Base-by-base conservation (phyloP, 208 protist species). In the Trypanosoma brucei region DNA sequence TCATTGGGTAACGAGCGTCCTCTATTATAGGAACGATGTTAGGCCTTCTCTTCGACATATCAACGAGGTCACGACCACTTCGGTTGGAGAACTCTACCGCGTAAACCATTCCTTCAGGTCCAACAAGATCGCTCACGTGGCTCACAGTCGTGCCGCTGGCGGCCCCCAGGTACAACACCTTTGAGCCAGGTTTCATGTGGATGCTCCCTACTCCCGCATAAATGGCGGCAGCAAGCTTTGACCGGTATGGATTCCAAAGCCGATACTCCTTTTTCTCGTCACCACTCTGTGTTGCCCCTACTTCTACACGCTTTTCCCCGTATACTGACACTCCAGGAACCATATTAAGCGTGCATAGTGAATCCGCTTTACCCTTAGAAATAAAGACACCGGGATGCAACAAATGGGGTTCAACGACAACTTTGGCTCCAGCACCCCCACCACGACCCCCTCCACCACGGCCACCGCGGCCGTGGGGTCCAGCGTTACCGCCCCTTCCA, bases 11-110 rank as follows among this genome's bases (percentile, higher is more conserved):
- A 53, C 99, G 90, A 39, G 99, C 99, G 87, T 99, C 99, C 80
- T 99, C 98, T 62, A 99, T 97, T 68, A 99, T 99, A n/a, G 99
- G 99, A 65, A 99, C 98, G 62, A 99, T 98, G 82, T 99, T 99
- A 4, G 97, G 94, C 53, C 99, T 84, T 63, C 98, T 97, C 84
- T 99, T 99, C 51, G 98, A 98, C 80, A 99, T 96, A 73, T 99
- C 98, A 56, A 99, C 94, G 49, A 99, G 87, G 88, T 99, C 98
- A 72, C 99, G 94, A 48, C 99, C 99, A 13, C 97, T 98, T 63
- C 98, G 84, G 72, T 98, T 93, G 4, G 98, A 99, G 63, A 99
- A 99, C 83, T 99, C 99, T 51, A 99, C 98, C 50, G 98, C 99
- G 83, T 99, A 99, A 8, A 99, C 98, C 70, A 97, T 84, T 52